Evolutionary conservation across 345 rosid species (phyloP), one percentile per base, ranked within the genome.

Genomic region (Bruguiera gymnorhiza): DNA sequence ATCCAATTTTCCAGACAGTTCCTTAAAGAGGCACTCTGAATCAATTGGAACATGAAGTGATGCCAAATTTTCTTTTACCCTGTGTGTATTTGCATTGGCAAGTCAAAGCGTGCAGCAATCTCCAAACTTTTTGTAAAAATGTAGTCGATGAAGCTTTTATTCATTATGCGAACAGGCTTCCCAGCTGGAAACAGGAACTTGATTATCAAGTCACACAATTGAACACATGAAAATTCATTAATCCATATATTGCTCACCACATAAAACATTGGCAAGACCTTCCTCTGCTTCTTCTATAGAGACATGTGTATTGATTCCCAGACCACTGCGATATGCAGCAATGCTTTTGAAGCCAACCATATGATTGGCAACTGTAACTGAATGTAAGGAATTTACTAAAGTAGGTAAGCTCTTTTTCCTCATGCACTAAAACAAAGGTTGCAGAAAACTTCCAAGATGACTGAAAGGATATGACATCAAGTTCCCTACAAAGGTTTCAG

Each of bases 61-160:
- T 48, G 20, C 8, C 67, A 65, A 67, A 50, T 23, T 74, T 69
- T 37, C 27, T 36, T 62, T 84, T 88, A 95, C 99, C 97, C 99
- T 43, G 98, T 88, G 82, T 95, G 98, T 85, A 95, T 88, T 79
- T 95, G 98, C 73, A 95, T 64, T 36, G 99, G 98, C 84, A 95
- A 75, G 87, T 87, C 86, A 66, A 80, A 80, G 67, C 60, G 57
- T 53, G 64, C 60, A 60, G 97, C 92, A 55, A 86, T 69, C 83
- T 85, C 91, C 89, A 90, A 78, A 84, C 88, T 83, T 19, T 31
- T 71, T 0, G 85, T 76, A 78, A 95, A 83, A 72, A 92, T 81
- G 78, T 90, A 87, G 86, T 95, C 97, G 61, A 87, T 83, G 59
- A 95, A 70, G 85, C 84, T 84, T 87, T 90, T 95, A 82, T 88